These are phyloP conservation scores for Solanum etuberosum DNA, from an alignment of 257 asterid genomes.

Conservation along the genomic window DNA sequence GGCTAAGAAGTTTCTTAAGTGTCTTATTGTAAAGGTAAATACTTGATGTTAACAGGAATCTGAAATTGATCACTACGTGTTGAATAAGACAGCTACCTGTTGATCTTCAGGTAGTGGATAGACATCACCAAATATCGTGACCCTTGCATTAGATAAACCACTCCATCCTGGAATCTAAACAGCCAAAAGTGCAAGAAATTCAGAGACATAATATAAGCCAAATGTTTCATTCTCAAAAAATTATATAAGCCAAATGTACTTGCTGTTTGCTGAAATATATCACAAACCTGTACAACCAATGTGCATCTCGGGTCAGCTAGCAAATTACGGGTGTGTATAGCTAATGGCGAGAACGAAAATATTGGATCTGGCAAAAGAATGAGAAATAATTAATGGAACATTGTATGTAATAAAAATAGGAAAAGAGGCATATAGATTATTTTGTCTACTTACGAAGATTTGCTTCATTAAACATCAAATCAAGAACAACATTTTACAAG, in stretches of 20 bases:
- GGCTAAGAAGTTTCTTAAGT: background rate
- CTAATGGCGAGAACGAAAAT: conserved; percentile 90
- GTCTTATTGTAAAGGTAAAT: background rate
- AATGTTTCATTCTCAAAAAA: background rate
- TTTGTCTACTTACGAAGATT: background rate
- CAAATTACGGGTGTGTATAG: conserved; percentile 97
- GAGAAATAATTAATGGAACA: background rate
- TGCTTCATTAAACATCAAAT: background rate
- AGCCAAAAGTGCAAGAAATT: conserved; percentile 8
- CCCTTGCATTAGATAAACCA: conserved; percentile 97
- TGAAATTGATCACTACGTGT: background rate
- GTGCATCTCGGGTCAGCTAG: conserved; percentile 91
- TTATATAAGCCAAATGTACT: background rate
- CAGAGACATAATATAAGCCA: conserved; percentile 5
- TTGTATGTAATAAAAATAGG: background rate
- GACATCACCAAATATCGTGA: conserved; percentile 88
- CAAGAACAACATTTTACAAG: background rate
- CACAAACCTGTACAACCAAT: conserved; percentile 80
- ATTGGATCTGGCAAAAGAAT: conserved; percentile 60
- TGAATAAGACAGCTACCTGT: conserved; percentile 48
- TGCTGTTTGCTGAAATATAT: background rate
- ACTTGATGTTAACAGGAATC: background rate
- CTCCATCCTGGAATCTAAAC: conserved; percentile 96
- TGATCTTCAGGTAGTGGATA: conserved; percentile 83
- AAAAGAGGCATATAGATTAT: background rate